Base-by-base conservation (phyloP, 345 rosid species). In the Populus pruinosa region DNA sequence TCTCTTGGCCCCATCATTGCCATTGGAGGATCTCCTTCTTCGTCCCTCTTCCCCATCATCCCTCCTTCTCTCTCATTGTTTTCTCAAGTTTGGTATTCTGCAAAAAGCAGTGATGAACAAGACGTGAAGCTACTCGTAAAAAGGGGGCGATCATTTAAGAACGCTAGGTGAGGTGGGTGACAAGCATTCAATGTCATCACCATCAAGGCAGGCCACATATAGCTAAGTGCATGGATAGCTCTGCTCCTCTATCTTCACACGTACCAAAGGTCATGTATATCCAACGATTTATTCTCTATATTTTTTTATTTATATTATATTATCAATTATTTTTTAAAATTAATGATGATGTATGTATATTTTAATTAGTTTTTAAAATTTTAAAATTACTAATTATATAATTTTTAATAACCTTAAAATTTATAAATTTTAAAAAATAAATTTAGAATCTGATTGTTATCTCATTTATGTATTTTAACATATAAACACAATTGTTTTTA, bases 1-100 rank as follows among this genome's bases (percentile, higher is more conserved):
- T 80, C 77, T 16, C 67, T 16, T 13, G 80, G 72, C 29, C 66
- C 67, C 81, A 41, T 73, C 33, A 72, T 8, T 9, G 74, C 72
- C 74, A 69, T 31, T 0, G 87, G 87, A 13, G 81, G 59, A 38
- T 43, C 47, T 5, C 65, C 79, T 53, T 79, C 81, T n/a, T n/a
- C n/a, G 17, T 78, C 83, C 69, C 47, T 79, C 38, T 77, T 71
- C 79, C 76, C 84, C 77, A 73, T 76, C 38, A 0, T 50, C 27
- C 33, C 43, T 55, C 27, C 21, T 12, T 50, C 31, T 61, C 25
- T 18, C 68, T 33, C 43, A 11, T 4, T 12, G 35, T 18, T 13
- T n/a, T 10, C 36, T 33, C 9, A 39, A 25, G 50, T 16, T 9
- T 17, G 36, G 13, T 39, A 13, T 2, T 20, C 9, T 20, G 59